These are phyloP conservation scores for Marasmius tenuissimus DNA, from an alignment of 1,284 basidiomycete genomes.

Conservation along the genomic window DNA sequence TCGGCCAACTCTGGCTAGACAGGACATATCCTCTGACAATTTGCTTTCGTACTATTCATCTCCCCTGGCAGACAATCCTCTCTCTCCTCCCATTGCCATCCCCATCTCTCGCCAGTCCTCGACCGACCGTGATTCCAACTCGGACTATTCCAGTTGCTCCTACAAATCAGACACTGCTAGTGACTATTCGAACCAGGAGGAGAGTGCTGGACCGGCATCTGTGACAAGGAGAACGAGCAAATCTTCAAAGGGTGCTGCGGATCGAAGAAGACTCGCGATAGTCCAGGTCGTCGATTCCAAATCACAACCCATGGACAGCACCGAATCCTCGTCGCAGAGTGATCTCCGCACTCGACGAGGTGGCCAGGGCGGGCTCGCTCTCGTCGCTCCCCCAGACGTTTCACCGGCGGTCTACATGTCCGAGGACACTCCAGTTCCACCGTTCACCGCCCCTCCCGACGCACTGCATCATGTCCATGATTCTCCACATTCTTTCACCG, in stretches of 20 bases:
- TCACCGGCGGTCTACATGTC: constrained; percentile 43
- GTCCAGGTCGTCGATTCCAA: constrained; percentile 43
- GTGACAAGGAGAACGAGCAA: constrained; percentile 45
- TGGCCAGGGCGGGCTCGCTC: constrained; percentile 53
- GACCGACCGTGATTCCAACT: constrained; percentile 41
- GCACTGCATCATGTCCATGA: constrained; percentile 20
- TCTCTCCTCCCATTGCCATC: constrained; percentile 7
- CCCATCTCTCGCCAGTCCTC: constrained; percentile 22
- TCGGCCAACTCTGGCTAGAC: constrained; percentile 7
- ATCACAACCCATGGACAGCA: constrained; percentile 23
- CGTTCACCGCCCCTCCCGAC: constrained; percentile 42
- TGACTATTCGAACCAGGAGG: constrained; percentile 21
- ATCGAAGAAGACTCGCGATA: constrained; percentile 66
- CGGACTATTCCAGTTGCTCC: constrained; percentile 42
- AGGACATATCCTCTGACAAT: constrained; percentile 26
- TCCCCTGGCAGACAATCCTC: constrained; percentile 29
- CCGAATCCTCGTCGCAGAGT: constrained; percentile 19
- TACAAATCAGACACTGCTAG: constrained; percentile 26
- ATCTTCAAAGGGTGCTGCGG: constrained; percentile 56
- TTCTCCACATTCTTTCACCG: constrained; percentile 1
- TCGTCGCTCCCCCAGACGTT: constrained; percentile 69
- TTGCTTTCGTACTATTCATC: constrained; percentile 40
- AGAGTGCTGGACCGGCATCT: constrained; percentile 27
- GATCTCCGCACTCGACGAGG: constrained; percentile 45
- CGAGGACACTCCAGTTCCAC: constrained; percentile 45